Evolutionary conservation across 345 rosid genomes (phyloP), one percentile per base, ranked within the genome.

Genomic region (Cochlearia excelsa): DNA sequence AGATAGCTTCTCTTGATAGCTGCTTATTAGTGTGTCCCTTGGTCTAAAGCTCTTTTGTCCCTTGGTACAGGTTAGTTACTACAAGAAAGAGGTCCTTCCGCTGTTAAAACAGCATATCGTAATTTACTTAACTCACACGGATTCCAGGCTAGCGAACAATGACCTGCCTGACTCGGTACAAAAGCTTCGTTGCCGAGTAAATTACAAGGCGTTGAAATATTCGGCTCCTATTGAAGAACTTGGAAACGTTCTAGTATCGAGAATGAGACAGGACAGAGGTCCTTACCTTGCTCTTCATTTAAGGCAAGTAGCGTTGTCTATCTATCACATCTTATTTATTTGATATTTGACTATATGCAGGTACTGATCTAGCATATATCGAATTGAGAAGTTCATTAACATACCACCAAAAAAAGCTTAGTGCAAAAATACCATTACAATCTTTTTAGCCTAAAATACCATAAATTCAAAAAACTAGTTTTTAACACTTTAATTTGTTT

Each of bases 221-320:
- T 83, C 97, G 39, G 75, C 88, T 62, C 83, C 84, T 30, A 83
- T 92, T 57, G 93, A 83, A 71, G 82, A 83, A 71, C 84, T 84
- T 28, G 95, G 94, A 57, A 82, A 75, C 61, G 79, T 74, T 37
- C 74, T 92, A 80, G 85, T 85, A 59, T 81, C 84, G 61, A 82
- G 94, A 75, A 84, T 92, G 98, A 78, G 71, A 71, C 76, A 75
- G 74, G 66, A 76, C 77, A 91, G 80, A 37, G 75, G 77, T 73
- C 98, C 90, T 30, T 86, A 88, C 75, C 83, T 92, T 64, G 97
- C 98, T 64, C 97, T 92, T 41, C 98, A 92, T 78, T 71, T 88
- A 73, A 92, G 96, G 96, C 72, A 69, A 74, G 86, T 73, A 54
- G 57, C 61, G 45, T 41, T 23, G 26, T 43, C 30, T 56, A 51